A percentile compares a stretch with the other conserved stretches of the same genome.
Conservation (phyloP, 768 basidiomycete genomes). For the Kwoniella pini region DNA sequence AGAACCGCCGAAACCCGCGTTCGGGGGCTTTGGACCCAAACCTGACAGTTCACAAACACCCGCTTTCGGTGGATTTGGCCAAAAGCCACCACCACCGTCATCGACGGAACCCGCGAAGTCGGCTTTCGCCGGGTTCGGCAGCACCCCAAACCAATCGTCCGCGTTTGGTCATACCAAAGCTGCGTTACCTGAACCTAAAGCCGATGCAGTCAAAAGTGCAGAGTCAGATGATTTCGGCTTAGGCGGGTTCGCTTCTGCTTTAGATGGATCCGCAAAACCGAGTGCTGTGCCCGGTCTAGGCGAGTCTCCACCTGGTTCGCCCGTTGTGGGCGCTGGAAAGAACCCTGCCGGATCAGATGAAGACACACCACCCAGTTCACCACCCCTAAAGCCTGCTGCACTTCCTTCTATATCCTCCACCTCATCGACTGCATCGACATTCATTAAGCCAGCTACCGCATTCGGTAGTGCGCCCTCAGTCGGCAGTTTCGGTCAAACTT, state of each 20-base stretch:
- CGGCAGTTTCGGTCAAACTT: constrained; percentile 36
- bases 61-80: constrained; percentile 2
- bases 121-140: constrained; percentile 8
- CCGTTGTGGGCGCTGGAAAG: constrained; percentile 8
- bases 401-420: constrained; percentile 7
- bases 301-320: constrained; percentile 42
- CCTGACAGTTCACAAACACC: neutral
- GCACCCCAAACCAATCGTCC: too few species aligned
- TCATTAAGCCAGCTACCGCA: constrained; percentile 48
- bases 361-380: constrained; percentile 41
- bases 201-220: neutral
- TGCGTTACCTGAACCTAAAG: neutral
- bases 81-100: too few species aligned
- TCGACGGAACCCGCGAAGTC: constrained; percentile 1
- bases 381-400: constrained; percentile 9
- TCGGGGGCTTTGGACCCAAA: constrained; percentile 34
- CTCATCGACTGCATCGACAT: constrained; percentile 11
- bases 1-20: constrained; percentile 16
- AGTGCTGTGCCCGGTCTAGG: constrained; percentile 34
- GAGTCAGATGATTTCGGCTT: constrained; percentile 38
- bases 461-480: constrained; percentile 27
- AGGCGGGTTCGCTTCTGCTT: constrained; percentile 41
- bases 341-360: constrained; percentile 30
- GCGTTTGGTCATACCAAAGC: neutral
- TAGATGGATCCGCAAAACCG: constrained; percentile 24